Percentiles rank a stretch among this genome's conserved stretches.
These are phyloP conservation scores for Rutstroemia sydowiana DNA, from an alignment of 2,329 filamentous ascomycete species.

Conservation along the genomic window DNA sequence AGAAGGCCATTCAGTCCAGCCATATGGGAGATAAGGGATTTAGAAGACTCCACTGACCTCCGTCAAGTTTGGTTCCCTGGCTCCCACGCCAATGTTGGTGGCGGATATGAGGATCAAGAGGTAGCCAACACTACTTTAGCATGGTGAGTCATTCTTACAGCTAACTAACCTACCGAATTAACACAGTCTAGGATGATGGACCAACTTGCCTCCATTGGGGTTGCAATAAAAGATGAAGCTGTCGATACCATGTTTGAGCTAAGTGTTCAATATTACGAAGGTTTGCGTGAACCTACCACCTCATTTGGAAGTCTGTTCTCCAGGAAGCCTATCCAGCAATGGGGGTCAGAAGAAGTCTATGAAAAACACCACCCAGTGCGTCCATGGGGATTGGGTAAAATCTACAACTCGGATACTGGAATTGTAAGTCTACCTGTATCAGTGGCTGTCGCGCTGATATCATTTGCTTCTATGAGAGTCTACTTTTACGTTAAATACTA, in stretches of 20 bases:
- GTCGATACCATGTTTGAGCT: constrained; percentile 28
- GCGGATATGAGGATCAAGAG: constrained; percentile 40
- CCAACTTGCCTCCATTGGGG: constrained; percentile 31
- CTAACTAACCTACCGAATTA: constrained; percentile 28
- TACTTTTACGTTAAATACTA: no score
- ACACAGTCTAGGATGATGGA: constrained; percentile 43
- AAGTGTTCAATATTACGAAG: constrained; percentile 26
- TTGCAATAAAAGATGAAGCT: constrained; percentile 31
- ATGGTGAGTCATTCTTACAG: constrained; percentile 31
- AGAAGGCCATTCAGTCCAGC: constrained; percentile 34
- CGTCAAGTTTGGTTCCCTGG: constrained; percentile 41
- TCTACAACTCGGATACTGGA: constrained; percentile 28
- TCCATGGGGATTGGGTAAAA: constrained; percentile 31
- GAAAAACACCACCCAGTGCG: constrained; percentile 38
- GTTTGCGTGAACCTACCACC: constrained; percentile 13
- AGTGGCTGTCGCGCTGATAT: no score
- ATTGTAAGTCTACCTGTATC: constrained; percentile 22
- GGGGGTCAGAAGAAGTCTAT: constrained; percentile 44
- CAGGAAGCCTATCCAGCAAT: constrained; percentile 20
- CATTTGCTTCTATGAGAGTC: no score
- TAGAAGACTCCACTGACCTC: constrained; percentile 20
- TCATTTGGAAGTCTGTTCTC: constrained; percentile 16
- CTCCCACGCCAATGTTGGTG: constrained; percentile 41
- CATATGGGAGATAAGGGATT: constrained; percentile 32
- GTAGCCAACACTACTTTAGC: constrained; percentile 41